phyloP scores from a whole-genome alignment of 768 basidiomycete genomes.

The Crassisporium funariophilum region DNA sequence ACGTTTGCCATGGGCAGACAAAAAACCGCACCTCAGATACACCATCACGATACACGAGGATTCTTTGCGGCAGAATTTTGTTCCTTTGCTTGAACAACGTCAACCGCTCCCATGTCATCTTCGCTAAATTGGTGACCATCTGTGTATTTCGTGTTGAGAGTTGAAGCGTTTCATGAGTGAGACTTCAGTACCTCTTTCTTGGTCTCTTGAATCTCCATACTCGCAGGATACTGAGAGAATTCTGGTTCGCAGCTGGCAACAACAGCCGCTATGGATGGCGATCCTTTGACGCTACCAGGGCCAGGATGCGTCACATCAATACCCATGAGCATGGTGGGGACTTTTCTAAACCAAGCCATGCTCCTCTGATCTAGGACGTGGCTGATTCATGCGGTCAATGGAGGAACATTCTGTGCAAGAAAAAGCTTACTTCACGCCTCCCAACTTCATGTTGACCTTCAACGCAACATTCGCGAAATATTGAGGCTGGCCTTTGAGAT shows the following conservation, averaged over 20 bases:
- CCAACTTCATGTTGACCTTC: constrained; percentile 84
- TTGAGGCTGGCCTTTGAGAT: constrained; percentile 51
- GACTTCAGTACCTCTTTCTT: constrained; percentile 65
- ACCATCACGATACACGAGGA: constrained; percentile 80
- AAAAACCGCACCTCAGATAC: constrained; percentile 64
- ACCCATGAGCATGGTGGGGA: constrained; percentile 79
- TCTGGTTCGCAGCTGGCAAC: constrained; percentile 70
- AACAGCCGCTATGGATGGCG: constrained; percentile 84
- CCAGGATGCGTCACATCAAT: constrained; percentile 86
- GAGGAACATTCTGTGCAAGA: not conserved
- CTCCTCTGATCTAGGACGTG: constrained; percentile 50
- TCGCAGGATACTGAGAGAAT: constrained; percentile 75
- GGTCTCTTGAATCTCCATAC: constrained; percentile 69
- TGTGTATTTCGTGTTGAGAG: constrained; percentile 27
- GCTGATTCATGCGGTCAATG: constrained; percentile 24
- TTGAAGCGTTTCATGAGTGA: not conserved
- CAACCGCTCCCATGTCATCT: constrained; percentile 72
- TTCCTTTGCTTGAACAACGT: constrained; percentile 50
- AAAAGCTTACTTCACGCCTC: constrained; percentile 66
- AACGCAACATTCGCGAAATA: constrained; percentile 84
- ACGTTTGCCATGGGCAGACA: not conserved
- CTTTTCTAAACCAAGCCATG: constrained; percentile 60
- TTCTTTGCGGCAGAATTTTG: constrained; percentile 59
- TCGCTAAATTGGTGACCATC: constrained; percentile 72
- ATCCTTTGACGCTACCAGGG: constrained; percentile 69